Evolutionary conservation across 1,284 basidiomycete species (phyloP).

Genomic region (Bondarzewia mesenterica): DNA sequence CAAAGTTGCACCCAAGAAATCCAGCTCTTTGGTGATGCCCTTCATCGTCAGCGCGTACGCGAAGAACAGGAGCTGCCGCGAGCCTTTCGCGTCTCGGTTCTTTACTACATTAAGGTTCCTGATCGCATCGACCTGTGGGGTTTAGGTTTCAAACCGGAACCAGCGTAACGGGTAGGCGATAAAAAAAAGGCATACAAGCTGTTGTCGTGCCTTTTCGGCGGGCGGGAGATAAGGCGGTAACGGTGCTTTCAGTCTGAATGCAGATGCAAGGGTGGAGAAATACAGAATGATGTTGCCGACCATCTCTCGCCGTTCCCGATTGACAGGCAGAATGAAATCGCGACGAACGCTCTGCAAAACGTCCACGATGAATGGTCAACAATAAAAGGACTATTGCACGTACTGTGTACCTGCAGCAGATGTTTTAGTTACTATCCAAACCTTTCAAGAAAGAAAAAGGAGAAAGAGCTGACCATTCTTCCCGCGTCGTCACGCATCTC

Average conservation of each 20-base stretch:
- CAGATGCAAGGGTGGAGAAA: slow-evolving; percentile 82
- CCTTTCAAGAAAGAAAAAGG: not conserved
- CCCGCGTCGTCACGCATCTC: slow-evolving; percentile 88
- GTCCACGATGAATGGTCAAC: slow-evolving; percentile 7
- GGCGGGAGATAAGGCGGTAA: slow-evolving; percentile 93
- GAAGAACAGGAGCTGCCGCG: slow-evolving; percentile 85
- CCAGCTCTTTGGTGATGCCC: slow-evolving; percentile 83
- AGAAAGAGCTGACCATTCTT: slow-evolving; percentile 69
- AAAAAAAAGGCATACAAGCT: slow-evolving; percentile 48
- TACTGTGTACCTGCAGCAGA: slow-evolving; percentile 54
- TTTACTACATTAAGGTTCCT: slow-evolving; percentile 80
- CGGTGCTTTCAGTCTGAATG: slow-evolving; percentile 85
- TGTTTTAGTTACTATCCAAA: not conserved
- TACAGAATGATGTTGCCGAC: slow-evolving; percentile 90
- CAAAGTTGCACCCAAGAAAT: slow-evolving; percentile 66
- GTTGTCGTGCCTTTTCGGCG: slow-evolving; percentile 74
- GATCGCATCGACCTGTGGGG: slow-evolving; percentile 77
- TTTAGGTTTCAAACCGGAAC: too few relatives aligned
- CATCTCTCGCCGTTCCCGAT: slow-evolving; percentile 83
- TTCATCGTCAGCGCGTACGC: slow-evolving; percentile 92
- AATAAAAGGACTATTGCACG: slow-evolving; percentile 18
- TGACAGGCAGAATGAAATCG: slow-evolving; percentile 88
- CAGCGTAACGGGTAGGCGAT: slow-evolving; percentile 2
- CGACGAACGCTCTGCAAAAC: slow-evolving; percentile 55
- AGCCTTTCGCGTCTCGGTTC: slow-evolving; percentile 63